These are phyloP conservation scores for Dillenia suffruticosa DNA, from an alignment of 164 flowering plant genomes.

Conservation along the genomic window DNA sequence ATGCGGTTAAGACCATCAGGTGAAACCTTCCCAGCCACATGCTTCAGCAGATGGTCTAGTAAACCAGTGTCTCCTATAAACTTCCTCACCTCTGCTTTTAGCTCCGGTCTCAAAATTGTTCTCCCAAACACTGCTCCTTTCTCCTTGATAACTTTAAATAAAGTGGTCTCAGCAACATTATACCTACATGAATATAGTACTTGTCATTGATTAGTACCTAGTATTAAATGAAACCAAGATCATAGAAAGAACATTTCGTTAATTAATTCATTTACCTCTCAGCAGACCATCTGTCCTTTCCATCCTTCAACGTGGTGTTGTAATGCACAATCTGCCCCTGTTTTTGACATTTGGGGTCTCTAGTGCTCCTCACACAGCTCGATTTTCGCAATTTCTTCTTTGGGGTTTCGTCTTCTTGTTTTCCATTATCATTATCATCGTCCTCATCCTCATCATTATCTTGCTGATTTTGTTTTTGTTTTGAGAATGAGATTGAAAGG, in stretches of 20 bases:
- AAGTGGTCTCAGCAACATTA: constrained; percentile 58
- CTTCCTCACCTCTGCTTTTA: constrained; percentile 75
- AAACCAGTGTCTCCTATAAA: constrained; percentile 88
- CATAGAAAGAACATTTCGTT: neutral
- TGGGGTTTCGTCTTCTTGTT: constrained; percentile 3
- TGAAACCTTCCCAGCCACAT: constrained; percentile 77
- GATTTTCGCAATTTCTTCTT: constrained; percentile 24
- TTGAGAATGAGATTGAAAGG: constrained; percentile 9
- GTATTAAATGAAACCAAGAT: neutral
- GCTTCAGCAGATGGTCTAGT: constrained; percentile 85
- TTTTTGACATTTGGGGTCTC: constrained; percentile 12
- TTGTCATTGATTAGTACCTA: neutral
- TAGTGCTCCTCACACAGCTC: constrained; percentile 6
- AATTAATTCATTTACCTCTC: constrained; percentile 46
- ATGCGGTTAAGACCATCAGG: constrained; percentile 71
- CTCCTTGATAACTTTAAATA: constrained; percentile 65
- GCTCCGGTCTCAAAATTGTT: constrained; percentile 59
- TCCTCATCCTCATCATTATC: constrained; percentile 9
- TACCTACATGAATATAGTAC: constrained; percentile 42
- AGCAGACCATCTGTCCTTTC: constrained; percentile 70
- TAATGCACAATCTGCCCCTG: constrained; percentile 9
- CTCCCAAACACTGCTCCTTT: constrained; percentile 53
- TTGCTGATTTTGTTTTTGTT: neutral
- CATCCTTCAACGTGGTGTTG: constrained; percentile 16
- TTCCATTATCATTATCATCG: neutral